Conservation (phyloP, 2,329 filamentous ascomycete genomes). For the Arthroderma uncinatum region DNA sequence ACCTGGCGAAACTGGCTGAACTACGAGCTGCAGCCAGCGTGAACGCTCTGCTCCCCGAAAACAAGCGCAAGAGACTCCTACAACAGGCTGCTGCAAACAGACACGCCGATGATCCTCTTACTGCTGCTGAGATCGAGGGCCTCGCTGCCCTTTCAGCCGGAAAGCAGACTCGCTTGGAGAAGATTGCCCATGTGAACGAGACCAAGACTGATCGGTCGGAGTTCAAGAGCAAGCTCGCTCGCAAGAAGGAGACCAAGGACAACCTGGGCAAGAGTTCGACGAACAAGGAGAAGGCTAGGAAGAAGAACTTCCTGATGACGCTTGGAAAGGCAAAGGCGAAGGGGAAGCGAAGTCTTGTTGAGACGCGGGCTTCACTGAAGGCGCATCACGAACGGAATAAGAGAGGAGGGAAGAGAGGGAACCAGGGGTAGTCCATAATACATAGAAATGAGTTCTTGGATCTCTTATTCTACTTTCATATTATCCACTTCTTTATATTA, state of each 20-base stretch:
- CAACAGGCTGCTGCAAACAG: conserved; percentile 42
- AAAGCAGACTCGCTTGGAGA: conserved; percentile 83
- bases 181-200: conserved; percentile 68
- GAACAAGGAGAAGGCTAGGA: conserved; percentile 90
- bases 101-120: conserved; percentile 78
- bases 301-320: conserved; percentile 99
- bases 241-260: conserved; percentile 76
- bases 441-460: not conserved
- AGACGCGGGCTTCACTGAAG: conserved; percentile 69
- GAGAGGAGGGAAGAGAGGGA: conserved; percentile 70
- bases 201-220: conserved; percentile 66
- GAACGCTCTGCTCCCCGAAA: conserved; percentile 47
- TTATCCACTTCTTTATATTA: not conserved
- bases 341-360: conserved; percentile 83
- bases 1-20: conserved; percentile 88
- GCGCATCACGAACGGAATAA: conserved; percentile 75
- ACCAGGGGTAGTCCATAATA: conserved; percentile 31
- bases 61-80: conserved; percentile 28
- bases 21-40: conserved; percentile 64
- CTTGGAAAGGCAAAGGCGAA: conserved; percentile 91
- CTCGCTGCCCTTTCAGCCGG: conserved; percentile 59
- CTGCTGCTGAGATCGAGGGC: conserved; percentile 83
- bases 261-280: conserved; percentile 88
- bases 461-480: not conserved
- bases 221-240: conserved; percentile 76